Percentiles rank a stretch among this genome's conserved stretches.
phyloP scores from a whole-genome alignment of 495 filamentous ascomycete genomes.

The Extremus antarcticus region DNA sequence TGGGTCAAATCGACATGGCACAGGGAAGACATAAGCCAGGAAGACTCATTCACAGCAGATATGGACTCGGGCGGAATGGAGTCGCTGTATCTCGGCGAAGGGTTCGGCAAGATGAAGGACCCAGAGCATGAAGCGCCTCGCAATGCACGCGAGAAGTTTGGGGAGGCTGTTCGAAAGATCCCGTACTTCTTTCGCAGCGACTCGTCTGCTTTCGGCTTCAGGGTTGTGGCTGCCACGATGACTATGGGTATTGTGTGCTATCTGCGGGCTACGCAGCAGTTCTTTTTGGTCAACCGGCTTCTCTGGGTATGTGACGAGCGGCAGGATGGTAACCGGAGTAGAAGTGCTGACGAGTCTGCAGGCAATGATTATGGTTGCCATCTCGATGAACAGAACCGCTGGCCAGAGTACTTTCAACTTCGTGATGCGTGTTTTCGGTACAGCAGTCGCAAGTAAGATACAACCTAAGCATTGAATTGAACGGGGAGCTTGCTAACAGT shows the following conservation, averaged over 20 bases:
- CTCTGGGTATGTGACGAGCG: neutral
- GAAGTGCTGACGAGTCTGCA: neutral
- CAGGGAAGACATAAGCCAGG: slow-evolving; percentile 14
- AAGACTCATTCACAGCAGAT: slow-evolving; percentile 1
- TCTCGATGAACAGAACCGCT: slow-evolving; percentile 33
- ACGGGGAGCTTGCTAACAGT: neutral
- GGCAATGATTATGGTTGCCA: neutral
- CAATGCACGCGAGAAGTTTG: slow-evolving; percentile 51
- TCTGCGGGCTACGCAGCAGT: slow-evolving; percentile 52
- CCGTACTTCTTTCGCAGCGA: slow-evolving; percentile 51
- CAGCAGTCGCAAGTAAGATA: slow-evolving; percentile 21
- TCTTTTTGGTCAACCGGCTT: slow-evolving; percentile 38
- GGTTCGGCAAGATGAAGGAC: slow-evolving; percentile 52
- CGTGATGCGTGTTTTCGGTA: slow-evolving; percentile 57
- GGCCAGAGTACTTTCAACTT: slow-evolving; percentile 68
- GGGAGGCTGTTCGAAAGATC: slow-evolving; percentile 48
- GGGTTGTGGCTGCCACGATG: slow-evolving; percentile 67
- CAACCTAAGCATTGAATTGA: neutral
- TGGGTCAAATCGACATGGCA: slow-evolving; percentile 45
- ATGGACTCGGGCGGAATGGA: neutral
- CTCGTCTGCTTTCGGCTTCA: slow-evolving; percentile 62
- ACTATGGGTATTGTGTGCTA: slow-evolving; percentile 61
- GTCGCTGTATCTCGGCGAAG: neutral
- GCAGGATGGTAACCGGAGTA: neutral
- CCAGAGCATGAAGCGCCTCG: slow-evolving; percentile 68